These are phyloP conservation scores for Trichoderma asperellum DNA, from an alignment of 2,329 filamentous ascomycete genomes.

Conservation along the genomic window DNA sequence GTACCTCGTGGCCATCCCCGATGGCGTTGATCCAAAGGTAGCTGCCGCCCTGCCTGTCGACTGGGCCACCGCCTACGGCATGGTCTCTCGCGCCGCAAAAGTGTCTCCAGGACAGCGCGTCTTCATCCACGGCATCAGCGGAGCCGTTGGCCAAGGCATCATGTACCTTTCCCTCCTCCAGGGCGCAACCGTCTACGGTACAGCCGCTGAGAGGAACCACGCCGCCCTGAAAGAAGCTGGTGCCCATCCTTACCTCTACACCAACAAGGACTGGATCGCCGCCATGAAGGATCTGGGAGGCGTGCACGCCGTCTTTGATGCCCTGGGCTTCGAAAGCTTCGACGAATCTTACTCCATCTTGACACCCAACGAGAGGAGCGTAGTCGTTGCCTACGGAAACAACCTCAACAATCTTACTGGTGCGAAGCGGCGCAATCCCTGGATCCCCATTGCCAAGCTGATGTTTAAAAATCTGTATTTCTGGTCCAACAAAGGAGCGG, in stretches of 20 bases:
- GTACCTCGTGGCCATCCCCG: conserved; percentile 49
- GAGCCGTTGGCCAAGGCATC: conserved; percentile 52
- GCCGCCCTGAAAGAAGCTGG: conserved; percentile 44
- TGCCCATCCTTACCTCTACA: conserved; percentile 51
- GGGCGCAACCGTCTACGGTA: conserved; percentile 55
- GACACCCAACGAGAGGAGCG: conserved; percentile 39
- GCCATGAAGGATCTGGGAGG: conserved; percentile 51
- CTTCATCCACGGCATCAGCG: conserved; percentile 56
- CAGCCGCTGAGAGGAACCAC: conserved; percentile 53
- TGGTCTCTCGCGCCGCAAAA: conserved; percentile 45
- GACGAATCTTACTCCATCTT: conserved; percentile 55
- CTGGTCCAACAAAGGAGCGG: conserved; percentile 39
- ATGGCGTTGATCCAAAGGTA: conserved; percentile 46
- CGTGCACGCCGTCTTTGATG: conserved; percentile 52
- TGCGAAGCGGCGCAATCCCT: conserved; percentile 41
- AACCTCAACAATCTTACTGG: conserved; percentile 41
- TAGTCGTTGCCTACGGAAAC: conserved; percentile 46
- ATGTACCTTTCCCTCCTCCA: conserved; percentile 47
- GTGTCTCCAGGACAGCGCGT: conserved; percentile 50
- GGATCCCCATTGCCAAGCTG: conserved; percentile 42
- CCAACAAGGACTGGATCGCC: conserved; percentile 53
- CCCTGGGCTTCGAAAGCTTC: conserved; percentile 55
- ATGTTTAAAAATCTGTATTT: conserved; percentile 38
- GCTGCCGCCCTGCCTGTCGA: conserved; percentile 49
- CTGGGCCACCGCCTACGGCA: conserved; percentile 50